Evolutionary conservation across 2,329 filamentous ascomycete species (phyloP), one percentile per base, ranked within the genome.

Genomic region (Cercospora sesami): DNA sequence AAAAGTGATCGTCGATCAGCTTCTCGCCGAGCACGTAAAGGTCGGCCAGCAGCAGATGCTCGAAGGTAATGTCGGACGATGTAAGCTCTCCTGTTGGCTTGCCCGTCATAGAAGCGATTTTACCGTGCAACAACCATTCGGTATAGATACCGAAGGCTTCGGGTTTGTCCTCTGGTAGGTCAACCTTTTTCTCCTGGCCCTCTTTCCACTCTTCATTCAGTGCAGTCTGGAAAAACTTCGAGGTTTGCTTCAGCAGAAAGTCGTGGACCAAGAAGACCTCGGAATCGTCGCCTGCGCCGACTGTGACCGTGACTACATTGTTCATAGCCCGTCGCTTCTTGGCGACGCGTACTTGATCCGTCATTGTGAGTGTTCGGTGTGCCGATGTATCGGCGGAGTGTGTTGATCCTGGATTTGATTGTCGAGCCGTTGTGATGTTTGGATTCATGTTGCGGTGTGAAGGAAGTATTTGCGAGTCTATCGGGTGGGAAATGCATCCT

Each of bases 181-280:
- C 57, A 5, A 69, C 55, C 23, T 55, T 62, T 14, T 48, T 28
- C 2, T 21, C 39, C 10, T 61, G 48, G 21, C 59, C 67, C 33
- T 69, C 64, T 18, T 31, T 33, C 64, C 67, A 67, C 30, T 65
- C 68, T n/a, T 60, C 51, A 18, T 68, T 59, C 2, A 68, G 59
- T 5, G 66, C 67, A 5, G 51, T 51, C 45, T 48, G 45, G 45
- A 69, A 71, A 42, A 65, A 69, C 1, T 45, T 18, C 8, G 61
- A 67, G 16, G 16, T 18, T 6, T 51, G 21, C 21, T 57, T 64
- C 31, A 69, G 33, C 51, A 65, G 21, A 4, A 18, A 31, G 39
- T 71, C 67, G 53, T 69, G 67, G 7, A 69, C 36, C 6, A 58
- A 14, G 39, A 69, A 65, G 1, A 48, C 8, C 60, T 59, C 48